phyloP scores from a whole-genome alignment of 176 grass and related monocot species.

The Areca catechu region DNA sequence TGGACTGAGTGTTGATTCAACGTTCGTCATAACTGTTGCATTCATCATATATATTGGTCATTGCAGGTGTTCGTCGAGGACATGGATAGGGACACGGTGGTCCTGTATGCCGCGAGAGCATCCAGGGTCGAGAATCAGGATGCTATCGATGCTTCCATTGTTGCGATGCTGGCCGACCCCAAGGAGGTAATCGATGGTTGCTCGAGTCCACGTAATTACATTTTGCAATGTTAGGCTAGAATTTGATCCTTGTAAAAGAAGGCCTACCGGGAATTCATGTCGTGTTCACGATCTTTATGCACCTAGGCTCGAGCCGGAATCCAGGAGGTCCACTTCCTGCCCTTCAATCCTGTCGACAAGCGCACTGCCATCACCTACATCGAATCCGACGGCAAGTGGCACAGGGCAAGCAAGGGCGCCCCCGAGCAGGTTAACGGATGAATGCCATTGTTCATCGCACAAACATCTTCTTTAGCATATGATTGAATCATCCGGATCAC shows the following conservation, averaged over 20 bases:
- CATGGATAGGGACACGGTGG: constrained; percentile 65
- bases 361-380: constrained; percentile 93
- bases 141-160: constrained; percentile 88
- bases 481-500: background rate
- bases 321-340: constrained; percentile 74
- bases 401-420: constrained; percentile 82
- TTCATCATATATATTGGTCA: background rate
- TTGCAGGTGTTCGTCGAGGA: constrained; percentile 45
- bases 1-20: background rate
- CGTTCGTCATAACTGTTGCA: background rate
- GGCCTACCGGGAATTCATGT: background rate
- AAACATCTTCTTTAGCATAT: too few species aligned
- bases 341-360: constrained; percentile 92
- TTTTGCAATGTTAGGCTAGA: background rate
- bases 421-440: constrained; percentile 38
- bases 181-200: constrained; percentile 36
- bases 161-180: constrained; percentile 70
- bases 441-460: too few species aligned
- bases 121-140: constrained; percentile 97
- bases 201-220: too few species aligned
- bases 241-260: background rate
- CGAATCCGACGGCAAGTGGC: constrained; percentile 68
- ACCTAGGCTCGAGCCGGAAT: constrained; percentile 61
- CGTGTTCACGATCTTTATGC: background rate
- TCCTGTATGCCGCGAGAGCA: constrained; percentile 63